Conservation (phyloP, 192 early-diverging fungal species). For the Entomortierella beljakovae region DNA sequence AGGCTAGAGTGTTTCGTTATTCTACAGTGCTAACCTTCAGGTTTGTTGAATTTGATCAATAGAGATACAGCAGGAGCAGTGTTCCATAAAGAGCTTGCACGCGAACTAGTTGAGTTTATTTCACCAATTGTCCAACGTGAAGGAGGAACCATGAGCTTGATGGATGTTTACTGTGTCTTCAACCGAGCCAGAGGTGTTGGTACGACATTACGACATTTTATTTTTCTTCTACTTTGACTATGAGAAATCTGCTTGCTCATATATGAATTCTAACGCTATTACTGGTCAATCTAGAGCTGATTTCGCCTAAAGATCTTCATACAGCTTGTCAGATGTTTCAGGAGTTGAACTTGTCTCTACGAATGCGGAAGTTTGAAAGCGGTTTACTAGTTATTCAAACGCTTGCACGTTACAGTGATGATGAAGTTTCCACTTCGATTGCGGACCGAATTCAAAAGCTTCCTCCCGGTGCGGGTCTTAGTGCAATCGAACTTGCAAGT, state of each 20-base stretch:
- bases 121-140: conserved; percentile 70
- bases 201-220: too few species aligned
- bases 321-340: conserved; percentile 80
- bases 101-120: conserved; percentile 88
- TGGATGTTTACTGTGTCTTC: conserved; percentile 94
- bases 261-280: conserved; percentile 3
- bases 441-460: conserved; percentile 28
- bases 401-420: conserved; percentile 67
- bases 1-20: background rate
- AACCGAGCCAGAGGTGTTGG: conserved; percentile 93
- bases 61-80: conserved; percentile 88
- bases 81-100: conserved; percentile 89
- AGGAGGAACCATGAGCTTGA: conserved; percentile 83
- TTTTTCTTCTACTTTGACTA: too few species aligned
- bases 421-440: conserved; percentile 71
- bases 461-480: conserved; percentile 61
- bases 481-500: conserved; percentile 77
- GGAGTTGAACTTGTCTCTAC: conserved; percentile 74
- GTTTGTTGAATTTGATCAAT: conserved; percentile 2
- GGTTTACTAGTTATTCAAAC: conserved; percentile 85
- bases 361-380: conserved; percentile 81
- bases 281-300: conserved; percentile 76
- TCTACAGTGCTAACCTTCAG: background rate
- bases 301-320: conserved; percentile 94
- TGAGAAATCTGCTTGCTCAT: background rate